Percentiles rank a stretch among this genome's conserved stretches.
Conservation (phyloP, 1,284 basidiomycete species). For the Quambalaria eucalypti region DNA sequence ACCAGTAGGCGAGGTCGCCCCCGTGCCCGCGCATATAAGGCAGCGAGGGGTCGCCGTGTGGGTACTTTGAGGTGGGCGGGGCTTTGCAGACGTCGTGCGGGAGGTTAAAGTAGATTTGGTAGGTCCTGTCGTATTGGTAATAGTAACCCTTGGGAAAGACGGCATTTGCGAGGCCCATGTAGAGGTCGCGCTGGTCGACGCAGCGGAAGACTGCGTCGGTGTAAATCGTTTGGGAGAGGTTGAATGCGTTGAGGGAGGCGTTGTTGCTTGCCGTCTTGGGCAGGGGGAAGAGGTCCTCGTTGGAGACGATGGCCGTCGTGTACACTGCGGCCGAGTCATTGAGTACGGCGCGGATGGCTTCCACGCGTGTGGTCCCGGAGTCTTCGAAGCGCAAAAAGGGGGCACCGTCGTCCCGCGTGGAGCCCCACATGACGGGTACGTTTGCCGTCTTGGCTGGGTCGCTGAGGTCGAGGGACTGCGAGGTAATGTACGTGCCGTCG, state of each 20-base stretch:
- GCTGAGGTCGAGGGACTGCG: not conserved
- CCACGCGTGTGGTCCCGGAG: not conserved
- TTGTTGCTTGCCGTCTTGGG: not conserved
- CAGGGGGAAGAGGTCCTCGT: not conserved
- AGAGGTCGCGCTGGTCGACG: not conserved
- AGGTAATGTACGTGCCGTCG: slow-evolving; percentile 1
- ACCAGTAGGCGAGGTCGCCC: slow-evolving; percentile 12
- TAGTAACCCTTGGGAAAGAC: not conserved
- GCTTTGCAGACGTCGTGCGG: not conserved
- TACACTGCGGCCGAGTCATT: not conserved
- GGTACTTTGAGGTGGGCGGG: not conserved
- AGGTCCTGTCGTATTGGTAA: not conserved
- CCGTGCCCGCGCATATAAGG: slow-evolving; percentile 8
- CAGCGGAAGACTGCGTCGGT: slow-evolving; percentile 2
- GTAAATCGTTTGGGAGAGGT: slow-evolving; percentile 1
- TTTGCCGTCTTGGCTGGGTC: not conserved
- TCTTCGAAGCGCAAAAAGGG: not conserved
- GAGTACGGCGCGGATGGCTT: slow-evolving; percentile 1
- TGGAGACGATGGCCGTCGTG: not conserved
- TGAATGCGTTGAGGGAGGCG: slow-evolving; percentile 4
- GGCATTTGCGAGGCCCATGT: not conserved
- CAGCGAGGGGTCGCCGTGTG: slow-evolving; percentile 3
- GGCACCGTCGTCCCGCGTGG: slow-evolving; percentile 2
- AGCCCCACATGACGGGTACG: not conserved
- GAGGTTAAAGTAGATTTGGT: not conserved